A percentile compares a stretch with the other conserved stretches of the same genome.
These are phyloP conservation scores for Barnettozyma pratensis DNA, from an alignment of 805 yeast species.

Conservation along the genomic window DNA sequence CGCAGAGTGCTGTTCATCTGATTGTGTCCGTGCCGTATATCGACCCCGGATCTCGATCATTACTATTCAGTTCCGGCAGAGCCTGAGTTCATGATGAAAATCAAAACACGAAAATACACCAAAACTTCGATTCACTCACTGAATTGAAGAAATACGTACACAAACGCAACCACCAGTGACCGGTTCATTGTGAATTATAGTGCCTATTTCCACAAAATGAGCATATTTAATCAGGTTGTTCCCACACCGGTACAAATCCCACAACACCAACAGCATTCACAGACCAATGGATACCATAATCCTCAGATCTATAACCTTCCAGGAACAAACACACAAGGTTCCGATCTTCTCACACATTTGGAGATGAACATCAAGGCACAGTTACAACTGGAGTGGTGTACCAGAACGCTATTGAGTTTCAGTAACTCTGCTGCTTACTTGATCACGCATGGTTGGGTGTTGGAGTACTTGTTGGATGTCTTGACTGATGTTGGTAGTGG, in stretches of 20 bases:
- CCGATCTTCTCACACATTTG: constrained; percentile 23
- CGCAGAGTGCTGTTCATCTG: no score
- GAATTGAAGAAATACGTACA: no score
- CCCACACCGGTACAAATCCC: constrained; percentile 14
- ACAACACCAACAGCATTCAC: constrained; percentile 4
- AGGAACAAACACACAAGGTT: constrained; percentile 18
- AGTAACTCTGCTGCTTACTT: constrained; percentile 20
- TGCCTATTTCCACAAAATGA: not conserved
- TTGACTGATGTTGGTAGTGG: constrained; percentile 5
- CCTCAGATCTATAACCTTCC: constrained; percentile 12
- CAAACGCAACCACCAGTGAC: no score
- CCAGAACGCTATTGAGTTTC: constrained; percentile 17
- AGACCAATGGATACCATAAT: not conserved
- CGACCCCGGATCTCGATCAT: no score
- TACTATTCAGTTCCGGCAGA: no score
- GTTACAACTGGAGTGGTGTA: constrained; percentile 24
- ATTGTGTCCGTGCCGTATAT: no score
- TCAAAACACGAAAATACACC: no score
- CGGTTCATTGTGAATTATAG: no score
- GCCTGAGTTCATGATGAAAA: no score
- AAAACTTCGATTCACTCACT: no score
- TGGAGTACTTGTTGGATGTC: constrained; percentile 20
- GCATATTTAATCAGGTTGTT: constrained; percentile 6
- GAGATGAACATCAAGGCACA: constrained; percentile 20
- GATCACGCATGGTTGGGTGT: constrained; percentile 20